Conservation (phyloP, 805 yeast species). For the Schwanniomyces sp. region DNA sequence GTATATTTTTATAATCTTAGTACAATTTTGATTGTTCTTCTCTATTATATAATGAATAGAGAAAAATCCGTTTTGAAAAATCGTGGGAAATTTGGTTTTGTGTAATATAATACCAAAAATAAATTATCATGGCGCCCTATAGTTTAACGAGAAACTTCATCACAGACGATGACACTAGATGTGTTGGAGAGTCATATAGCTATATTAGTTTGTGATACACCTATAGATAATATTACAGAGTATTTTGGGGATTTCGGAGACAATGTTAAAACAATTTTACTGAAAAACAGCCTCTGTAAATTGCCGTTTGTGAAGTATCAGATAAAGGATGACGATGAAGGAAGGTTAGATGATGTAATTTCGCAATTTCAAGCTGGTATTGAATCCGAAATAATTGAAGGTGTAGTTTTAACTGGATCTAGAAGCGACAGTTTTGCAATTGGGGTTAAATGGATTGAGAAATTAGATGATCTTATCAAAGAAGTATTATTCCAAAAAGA, state of each 20-base stretch:
- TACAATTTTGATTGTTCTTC: background rate
- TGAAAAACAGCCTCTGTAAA: conserved; percentile 7
- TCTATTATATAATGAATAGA: background rate
- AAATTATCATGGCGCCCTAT: background rate
- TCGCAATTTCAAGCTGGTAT: conserved; percentile 22
- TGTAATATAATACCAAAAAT: background rate
- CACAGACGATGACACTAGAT: background rate
- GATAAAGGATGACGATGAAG: conserved; percentile 10
- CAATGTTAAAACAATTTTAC: conserved; percentile 35
- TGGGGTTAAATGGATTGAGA: conserved; percentile 41
- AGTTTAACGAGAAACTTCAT: background rate
- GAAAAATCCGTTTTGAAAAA: background rate
- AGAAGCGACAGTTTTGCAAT: conserved; percentile 44
- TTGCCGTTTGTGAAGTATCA: conserved; percentile 34
- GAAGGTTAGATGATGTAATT: conserved; percentile 13
- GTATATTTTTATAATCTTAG: background rate
- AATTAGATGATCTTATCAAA: conserved; percentile 34
- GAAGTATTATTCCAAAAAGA: conserved; percentile 11
- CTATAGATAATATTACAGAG: conserved; percentile 24
- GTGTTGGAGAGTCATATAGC: conserved; percentile 28
- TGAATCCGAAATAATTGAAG: conserved; percentile 26
- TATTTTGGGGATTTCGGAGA: conserved; percentile 57
- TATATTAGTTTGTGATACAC: conserved; percentile 40
- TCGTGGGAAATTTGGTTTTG: background rate
- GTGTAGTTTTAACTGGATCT: conserved; percentile 56